Conservation (phyloP, 495 filamentous ascomycete genomes). For the Thozetella sp. region DNA sequence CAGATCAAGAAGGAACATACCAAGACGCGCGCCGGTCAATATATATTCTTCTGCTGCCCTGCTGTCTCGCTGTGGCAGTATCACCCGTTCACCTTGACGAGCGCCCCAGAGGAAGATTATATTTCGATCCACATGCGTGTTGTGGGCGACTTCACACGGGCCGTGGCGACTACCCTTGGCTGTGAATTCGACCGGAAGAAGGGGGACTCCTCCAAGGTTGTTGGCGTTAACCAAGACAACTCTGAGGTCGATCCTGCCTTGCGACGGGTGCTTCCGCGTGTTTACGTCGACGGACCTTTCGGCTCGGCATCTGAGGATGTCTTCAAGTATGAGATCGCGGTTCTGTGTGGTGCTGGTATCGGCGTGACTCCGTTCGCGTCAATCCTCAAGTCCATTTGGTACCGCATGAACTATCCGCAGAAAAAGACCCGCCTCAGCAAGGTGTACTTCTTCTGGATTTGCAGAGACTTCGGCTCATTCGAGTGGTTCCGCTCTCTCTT, state of each 20-base stretch:
- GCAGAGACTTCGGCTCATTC: conserved; percentile 76
- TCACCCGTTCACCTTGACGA: conserved; percentile 78
- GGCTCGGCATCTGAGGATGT: conserved; percentile 78
- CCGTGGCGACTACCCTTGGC: conserved; percentile 64
- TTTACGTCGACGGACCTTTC: conserved; percentile 80
- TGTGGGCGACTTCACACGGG: conserved; percentile 69
- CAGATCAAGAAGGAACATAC: conserved; percentile 84
- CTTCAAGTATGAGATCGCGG: conserved; percentile 74
- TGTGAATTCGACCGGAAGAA: conserved; percentile 67
- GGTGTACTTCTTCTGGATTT: conserved; percentile 88
- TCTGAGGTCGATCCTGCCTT: conserved; percentile 66
- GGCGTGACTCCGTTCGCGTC: conserved; percentile 77
- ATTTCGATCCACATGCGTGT: conserved; percentile 79
- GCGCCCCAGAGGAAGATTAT: conserved; percentile 80
- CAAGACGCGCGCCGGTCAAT: conserved; percentile 77
- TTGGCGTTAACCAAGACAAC: conserved; percentile 63
- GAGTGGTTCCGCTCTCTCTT: conserved; percentile 83
- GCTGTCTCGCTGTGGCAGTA: conserved; percentile 81
- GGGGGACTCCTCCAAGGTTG: conserved; percentile 56
- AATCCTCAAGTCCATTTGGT: conserved; percentile 85
- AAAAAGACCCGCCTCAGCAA: conserved; percentile 74
- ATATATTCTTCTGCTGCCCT: conserved; percentile 82
- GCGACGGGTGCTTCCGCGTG: conserved; percentile 69
- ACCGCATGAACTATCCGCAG: conserved; percentile 80
- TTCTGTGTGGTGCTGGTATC: conserved; percentile 72